Base-by-base conservation (phyloP, 2,329 filamentous ascomycete genomes). In the Aspergillus fijiensis region DNA sequence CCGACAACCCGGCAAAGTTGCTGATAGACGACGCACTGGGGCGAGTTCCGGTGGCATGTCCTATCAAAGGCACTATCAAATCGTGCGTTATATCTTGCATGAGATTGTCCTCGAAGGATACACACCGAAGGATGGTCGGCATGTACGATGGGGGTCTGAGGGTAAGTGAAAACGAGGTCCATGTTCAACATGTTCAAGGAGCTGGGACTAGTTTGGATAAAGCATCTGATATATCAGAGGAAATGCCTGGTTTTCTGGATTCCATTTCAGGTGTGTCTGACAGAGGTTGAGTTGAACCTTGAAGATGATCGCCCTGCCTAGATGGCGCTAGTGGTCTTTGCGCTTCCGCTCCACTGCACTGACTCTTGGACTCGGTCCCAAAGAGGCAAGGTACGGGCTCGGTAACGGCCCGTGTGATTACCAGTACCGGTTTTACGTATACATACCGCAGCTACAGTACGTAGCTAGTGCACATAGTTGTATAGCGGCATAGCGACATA, bases 141-240 rank as follows among this genome's bases (percentile, higher is more conserved):
- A 59, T 59, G 50, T n/a, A 31, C 16, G 23, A 54, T 47, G 5
- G 42, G 42, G 39, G 16, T 53, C 31, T 11, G 35, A 56, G 27
- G 51, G 49, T 45, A 35, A 35, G 23, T 54, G 27, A 35, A 52
- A 58, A 59, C 35, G 39, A 58, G 49, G 19, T 54, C 27, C 33
- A 51, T 54, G 42, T 55, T 14, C 55, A 55, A 33, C 33, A 50
- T 54, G 42, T 55, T 14, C 55, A 55, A 33, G n/a, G 31, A 29
- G 35, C 9, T 21, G 51, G 23, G n/a, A 31, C 55, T 14, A 23
- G 10, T 35, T n/a, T 35, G 27, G n/a, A 14, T 27, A 25, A n/a
- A 27, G 50, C 48, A 57, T 59, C 53, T 56, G 61, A 63, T 63
- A 57, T 59, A 61, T 63, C 61, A 61, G 33, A 35, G 12, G 3